Percentiles rank a stretch among this genome's conserved stretches.
Evolutionary conservation across 2,329 filamentous ascomycete genomes (phyloP).

Genomic region (Penicillium sp.): DNA sequence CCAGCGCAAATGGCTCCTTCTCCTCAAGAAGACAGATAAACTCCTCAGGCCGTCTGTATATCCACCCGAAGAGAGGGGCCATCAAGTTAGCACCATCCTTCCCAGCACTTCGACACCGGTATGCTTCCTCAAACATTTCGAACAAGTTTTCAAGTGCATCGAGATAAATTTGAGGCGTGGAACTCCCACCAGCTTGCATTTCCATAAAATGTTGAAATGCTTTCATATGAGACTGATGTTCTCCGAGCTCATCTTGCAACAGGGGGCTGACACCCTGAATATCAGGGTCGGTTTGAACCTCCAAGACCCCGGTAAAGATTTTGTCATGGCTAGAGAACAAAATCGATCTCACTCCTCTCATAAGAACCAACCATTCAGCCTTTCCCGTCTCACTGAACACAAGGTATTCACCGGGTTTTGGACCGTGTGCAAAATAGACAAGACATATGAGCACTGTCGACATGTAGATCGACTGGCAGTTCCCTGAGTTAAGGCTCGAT

Average conservation of each 20-base stretch:
- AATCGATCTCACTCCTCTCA: constrained; percentile 32
- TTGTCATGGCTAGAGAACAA: constrained; percentile 14
- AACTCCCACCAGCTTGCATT: neutral
- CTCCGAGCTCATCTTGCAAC: constrained; percentile 17
- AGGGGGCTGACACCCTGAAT: constrained; percentile 5
- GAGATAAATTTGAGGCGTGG: constrained; percentile 4
- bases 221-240: constrained; percentile 16
- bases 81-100: constrained; percentile 20
- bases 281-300: neutral
- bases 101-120: constrained; percentile 11
- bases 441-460: constrained; percentile 33
- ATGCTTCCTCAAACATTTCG: constrained; percentile 18
- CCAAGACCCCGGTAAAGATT: constrained; percentile 29
- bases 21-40: constrained; percentile 27
- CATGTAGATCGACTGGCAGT: constrained; percentile 35
- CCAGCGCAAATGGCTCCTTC: constrained; percentile 27
- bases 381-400: constrained; percentile 31
- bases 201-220: constrained; percentile 15
- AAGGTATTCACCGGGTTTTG: constrained; percentile 31
- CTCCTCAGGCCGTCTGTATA: constrained; percentile 26
- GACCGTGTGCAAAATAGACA: constrained; percentile 35
- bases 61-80: constrained; percentile 31
- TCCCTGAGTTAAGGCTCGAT: constrained; percentile 23
- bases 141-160: constrained; percentile 14
- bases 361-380: constrained; percentile 34